Evolutionary conservation across 78 protist species (phyloP), one percentile per base, ranked within the genome.

Genomic region (Chrysochromulina parva): DNA sequence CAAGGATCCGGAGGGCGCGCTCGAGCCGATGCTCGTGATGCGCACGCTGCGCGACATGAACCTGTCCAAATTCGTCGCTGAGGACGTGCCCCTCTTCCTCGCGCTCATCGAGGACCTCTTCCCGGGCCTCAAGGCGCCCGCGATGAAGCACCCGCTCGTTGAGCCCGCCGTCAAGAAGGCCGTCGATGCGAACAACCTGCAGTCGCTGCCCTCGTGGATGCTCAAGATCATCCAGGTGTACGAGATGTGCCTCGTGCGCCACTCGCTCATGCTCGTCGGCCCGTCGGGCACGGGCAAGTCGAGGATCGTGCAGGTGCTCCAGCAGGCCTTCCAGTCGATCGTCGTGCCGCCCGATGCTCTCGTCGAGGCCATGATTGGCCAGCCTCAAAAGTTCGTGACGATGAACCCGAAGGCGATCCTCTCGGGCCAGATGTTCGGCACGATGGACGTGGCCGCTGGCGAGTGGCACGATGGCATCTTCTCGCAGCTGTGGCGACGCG

Each of bases 401-500:
- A 92, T 97, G 96, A 97, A 97, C 90, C 98, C 98, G 17, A 97
- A 97, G 90, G 97, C 97, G 3, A 90, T 97, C 85, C 92, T 95
- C 13, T 94, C 95, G 20, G 57, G 85, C n/a, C 96, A 97, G 91
- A 94, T 96, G 97, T 96, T 95, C 28, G 98, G 98, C 53, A 13
- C 10, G 59, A 73, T 94, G 48, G 97, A 97, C 74, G 58, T 90
- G 3, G 76, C 65, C 54, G 90, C 97, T 13, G 85, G 82, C 69
- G 97, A 97, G 84, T 97, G 98, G 98, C 91, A 84, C 14, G 97
- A 96, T 66, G 98, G 98, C 26, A 93, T 97, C 67, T 96, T 97
- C 76, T 57, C 97, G 0, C 26, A 92, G 57, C 88, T 97, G 26
- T 96, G 97, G 98, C 89, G 96, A 13, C 78, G 88, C 50, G 91